phyloP scores from a whole-genome alignment of 2,329 filamentous ascomycete genomes.

The Cordyceps fumosorosea region DNA sequence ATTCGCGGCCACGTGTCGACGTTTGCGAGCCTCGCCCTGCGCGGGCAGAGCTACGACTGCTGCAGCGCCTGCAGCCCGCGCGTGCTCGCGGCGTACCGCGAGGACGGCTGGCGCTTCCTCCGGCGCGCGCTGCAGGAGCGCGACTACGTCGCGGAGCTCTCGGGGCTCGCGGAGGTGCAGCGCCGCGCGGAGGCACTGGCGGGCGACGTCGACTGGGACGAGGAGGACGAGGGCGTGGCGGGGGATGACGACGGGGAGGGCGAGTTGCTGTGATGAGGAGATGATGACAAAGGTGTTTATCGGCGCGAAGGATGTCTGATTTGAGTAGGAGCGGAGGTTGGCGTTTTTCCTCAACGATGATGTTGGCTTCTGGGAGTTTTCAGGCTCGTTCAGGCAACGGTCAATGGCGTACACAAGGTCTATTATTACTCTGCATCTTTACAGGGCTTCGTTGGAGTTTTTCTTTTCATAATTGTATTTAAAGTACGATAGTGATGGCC shows the following conservation, averaged over 20 bases:
- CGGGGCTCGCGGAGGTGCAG: constrained; percentile 67
- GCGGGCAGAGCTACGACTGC: constrained; percentile 68
- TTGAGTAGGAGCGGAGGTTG: not conserved
- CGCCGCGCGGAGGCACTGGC: constrained; percentile 46
- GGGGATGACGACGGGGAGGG: constrained; percentile 43
- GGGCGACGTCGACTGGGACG: constrained; percentile 54
- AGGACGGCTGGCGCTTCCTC: constrained; percentile 69
- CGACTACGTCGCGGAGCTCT: constrained; percentile 72
- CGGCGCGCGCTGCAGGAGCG: constrained; percentile 66
- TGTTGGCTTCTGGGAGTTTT: not conserved
- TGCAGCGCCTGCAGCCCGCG: constrained; percentile 73
- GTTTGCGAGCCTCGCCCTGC: constrained; percentile 68
- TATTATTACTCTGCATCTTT: not conserved
- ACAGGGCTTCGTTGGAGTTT: not conserved
- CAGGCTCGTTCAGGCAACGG: not conserved
- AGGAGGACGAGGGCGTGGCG: constrained; percentile 44
- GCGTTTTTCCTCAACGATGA: not conserved
- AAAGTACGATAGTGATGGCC: too few species aligned
- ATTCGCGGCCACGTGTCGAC: constrained; percentile 70
- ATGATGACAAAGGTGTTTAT: not conserved
- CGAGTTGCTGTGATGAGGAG: constrained; percentile 36
- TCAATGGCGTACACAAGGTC: not conserved
- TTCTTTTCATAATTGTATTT: too few species aligned
- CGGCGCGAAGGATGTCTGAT: not conserved
- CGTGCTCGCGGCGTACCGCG: constrained; percentile 61